A percentile compares a stretch with the other conserved stretches of the same genome.
These are phyloP conservation scores for Colletotrichum liaoningense DNA, from an alignment of 2,329 filamentous ascomycete genomes.

Conservation along the genomic window DNA sequence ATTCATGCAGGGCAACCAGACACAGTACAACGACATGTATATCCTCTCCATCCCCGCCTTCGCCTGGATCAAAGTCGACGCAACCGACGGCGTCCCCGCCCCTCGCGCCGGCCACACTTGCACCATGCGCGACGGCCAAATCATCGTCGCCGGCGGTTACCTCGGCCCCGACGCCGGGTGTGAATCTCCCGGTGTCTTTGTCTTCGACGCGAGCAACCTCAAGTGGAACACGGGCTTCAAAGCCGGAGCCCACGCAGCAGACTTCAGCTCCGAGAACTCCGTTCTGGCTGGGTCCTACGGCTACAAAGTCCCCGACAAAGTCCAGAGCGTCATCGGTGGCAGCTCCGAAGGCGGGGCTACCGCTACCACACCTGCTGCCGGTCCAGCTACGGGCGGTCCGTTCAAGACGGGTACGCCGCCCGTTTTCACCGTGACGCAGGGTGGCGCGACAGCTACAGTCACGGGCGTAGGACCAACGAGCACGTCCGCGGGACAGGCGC, in stretches of 20 bases:
- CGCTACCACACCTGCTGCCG: slow-evolving; percentile 71
- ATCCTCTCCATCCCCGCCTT: slow-evolving; percentile 80
- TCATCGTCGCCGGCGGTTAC: slow-evolving; percentile 78
- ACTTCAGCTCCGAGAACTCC: slow-evolving; percentile 60
- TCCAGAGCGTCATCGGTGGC: slow-evolving; percentile 74
- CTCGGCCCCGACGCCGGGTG: slow-evolving; percentile 70
- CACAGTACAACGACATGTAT: slow-evolving; percentile 78
- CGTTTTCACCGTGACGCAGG: slow-evolving; percentile 73
- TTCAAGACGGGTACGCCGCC: slow-evolving; percentile 76
- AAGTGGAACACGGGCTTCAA: slow-evolving; percentile 73
- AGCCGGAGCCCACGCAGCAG: slow-evolving; percentile 61
- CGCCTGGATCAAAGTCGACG: slow-evolving; percentile 74
- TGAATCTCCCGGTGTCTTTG: slow-evolving; percentile 77
- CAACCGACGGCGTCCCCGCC: slow-evolving; percentile 64
- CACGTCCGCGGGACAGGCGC: slow-evolving; percentile 49
- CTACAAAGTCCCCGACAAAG: slow-evolving; percentile 72
- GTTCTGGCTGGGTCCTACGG: slow-evolving; percentile 70
- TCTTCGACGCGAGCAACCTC: slow-evolving; percentile 76
- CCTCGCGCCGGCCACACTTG: slow-evolving; percentile 77
- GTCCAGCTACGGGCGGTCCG: slow-evolving; percentile 73
- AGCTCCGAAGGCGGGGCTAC: slow-evolving; percentile 72
- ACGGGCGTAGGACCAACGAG: slow-evolving; percentile 48
- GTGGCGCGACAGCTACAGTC: slow-evolving; percentile 60
- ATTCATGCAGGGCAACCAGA: slow-evolving; percentile 53
- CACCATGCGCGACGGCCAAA: slow-evolving; percentile 76